Evolutionary conservation across 441 rosid species (phyloP), one percentile per base, ranked within the genome.

Genomic region (Daphne laureola): DNA sequence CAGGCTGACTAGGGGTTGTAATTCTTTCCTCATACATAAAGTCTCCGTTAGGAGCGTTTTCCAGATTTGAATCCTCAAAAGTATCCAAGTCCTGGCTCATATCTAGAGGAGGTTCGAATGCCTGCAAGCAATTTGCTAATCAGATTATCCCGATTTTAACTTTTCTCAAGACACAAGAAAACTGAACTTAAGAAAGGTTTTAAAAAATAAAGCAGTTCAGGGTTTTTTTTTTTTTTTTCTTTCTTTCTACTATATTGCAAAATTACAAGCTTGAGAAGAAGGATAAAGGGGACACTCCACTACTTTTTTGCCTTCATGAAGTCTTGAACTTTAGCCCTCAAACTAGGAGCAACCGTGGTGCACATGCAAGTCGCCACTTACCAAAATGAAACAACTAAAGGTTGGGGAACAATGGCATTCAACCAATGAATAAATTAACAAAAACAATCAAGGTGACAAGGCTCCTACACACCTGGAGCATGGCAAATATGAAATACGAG

Each of bases 31-130:
- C 75, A 14, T 77, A 74, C 55, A 51, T 65, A 55, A 46, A 62
- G 70, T 69, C 66, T 60, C 77, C 83, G 74, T 73, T 42, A 53
- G 67, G 77, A 61, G 71, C 71, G 53, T 66, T 66, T 13, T 78
- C 80, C 53, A 62, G 55, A 55, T 66, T 64, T 17, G 73, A 54
- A 53, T 76, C 80, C 55, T 73, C 83, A 63, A 64, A 74, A 63
- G 53, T 46, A 62, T 79, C 90, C 62, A 66, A 59, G 62, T 78
- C 93, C 63, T 75, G 86, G 82, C 87, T 85, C 96, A 93, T 76
- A 77, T 90, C 97, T 54, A 90, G 59, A 47, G 99, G 99, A 23
- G 99, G 95, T 50, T 90, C 97, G 78, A 93, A 93, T 67, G 87
- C 90, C 99, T 93, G 81, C 67, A 67, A 57, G 59, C 43, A 65